A percentile compares a stretch with the other conserved stretches of the same genome.
Evolutionary conservation across 495 filamentous ascomycete species (phyloP).

Genomic region (Podospora conica): DNA sequence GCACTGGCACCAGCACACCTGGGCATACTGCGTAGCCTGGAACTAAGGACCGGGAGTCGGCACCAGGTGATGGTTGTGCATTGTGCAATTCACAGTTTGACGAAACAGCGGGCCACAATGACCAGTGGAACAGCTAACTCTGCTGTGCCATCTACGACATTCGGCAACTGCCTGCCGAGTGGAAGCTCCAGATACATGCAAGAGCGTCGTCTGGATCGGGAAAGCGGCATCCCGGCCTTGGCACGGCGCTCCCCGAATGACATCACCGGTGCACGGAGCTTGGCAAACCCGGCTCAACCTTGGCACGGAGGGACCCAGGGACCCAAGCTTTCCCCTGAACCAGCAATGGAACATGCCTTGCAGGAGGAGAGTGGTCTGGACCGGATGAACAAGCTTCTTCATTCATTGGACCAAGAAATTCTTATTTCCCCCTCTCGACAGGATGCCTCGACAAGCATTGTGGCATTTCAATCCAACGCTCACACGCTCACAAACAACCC

Average conservation of each 20-base stretch:
- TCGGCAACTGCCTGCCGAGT: not conserved
- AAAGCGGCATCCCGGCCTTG: not conserved
- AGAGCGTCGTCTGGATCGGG: not conserved
- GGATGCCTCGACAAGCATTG: too few species aligned
- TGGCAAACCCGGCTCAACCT: too few species aligned
- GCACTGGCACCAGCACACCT: too few species aligned
- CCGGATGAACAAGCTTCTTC: too few species aligned
- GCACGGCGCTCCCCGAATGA: not conserved
- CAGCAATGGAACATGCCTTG: not conserved
- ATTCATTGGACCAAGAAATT: too few species aligned
- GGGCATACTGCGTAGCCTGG: too few species aligned
- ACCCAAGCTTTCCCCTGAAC: not conserved
- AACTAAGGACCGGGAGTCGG: not conserved
- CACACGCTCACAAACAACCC: too few species aligned
- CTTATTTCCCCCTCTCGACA: too few species aligned
- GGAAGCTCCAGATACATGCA: not conserved
- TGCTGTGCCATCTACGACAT: not conserved
- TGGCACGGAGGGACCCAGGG: not conserved
- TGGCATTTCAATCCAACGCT: too few species aligned
- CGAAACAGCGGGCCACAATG: not conserved
- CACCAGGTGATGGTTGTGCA: too few species aligned
- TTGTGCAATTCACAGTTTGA: not conserved
- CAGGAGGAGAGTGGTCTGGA: too few species aligned
- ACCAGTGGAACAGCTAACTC: not conserved
- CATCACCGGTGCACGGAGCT: constrained; percentile 3